Evolutionary conservation across 768 basidiomycete genomes (phyloP), one percentile per base, ranked within the genome.

Genomic region (Plicaturopsis crispa): DNA sequence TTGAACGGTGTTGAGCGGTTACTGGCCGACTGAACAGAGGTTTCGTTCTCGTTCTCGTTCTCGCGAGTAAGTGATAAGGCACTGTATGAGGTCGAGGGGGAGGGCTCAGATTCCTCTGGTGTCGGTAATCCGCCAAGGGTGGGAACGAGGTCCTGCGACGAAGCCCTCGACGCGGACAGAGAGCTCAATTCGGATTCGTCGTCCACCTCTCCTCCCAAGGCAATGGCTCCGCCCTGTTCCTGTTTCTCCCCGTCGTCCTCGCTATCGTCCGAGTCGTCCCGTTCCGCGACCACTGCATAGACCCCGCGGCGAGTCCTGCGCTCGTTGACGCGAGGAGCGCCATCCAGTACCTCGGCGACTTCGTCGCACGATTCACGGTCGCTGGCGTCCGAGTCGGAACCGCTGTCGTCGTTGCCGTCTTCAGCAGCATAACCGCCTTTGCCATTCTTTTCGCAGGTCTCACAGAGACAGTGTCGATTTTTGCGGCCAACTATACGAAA

Each of bases 301-400:
- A 89, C 86, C 22, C 86, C 85, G 30, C 86, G 72, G 21, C 86
- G 76, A 35, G 86, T 89, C 45, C 86, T 69, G 26, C 86, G 71
- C 54, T 88, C 86, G 48, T 89, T 84, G 39, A 78, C 59, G 14
- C 14, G 8, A 14, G 14, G 26, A 14, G 26, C 10, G 26, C 8
- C 26, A 8, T 8, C 10, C 26, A 8, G 10, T 14, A 14, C 26
- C 14, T 28, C 26, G 14, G 8, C 26, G 14, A 14, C 8, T 28
- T 28, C 26, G 26, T 28, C 26, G 26, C 14, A 38, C 17, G 51
- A 44, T n/a, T 46, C 42, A 13, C 48, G 42, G 24, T 41, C 36
- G 6, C 61, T 46, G 32, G 62, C 62, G 36, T 70, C 67, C 32
- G 71, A 68, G 42, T 71, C 72, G 5, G 55, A 55, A 35, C 50